These are phyloP conservation scores for Neofusicoccum sp. DNA, from an alignment of 2,329 filamentous ascomycete species.

Conservation along the genomic window DNA sequence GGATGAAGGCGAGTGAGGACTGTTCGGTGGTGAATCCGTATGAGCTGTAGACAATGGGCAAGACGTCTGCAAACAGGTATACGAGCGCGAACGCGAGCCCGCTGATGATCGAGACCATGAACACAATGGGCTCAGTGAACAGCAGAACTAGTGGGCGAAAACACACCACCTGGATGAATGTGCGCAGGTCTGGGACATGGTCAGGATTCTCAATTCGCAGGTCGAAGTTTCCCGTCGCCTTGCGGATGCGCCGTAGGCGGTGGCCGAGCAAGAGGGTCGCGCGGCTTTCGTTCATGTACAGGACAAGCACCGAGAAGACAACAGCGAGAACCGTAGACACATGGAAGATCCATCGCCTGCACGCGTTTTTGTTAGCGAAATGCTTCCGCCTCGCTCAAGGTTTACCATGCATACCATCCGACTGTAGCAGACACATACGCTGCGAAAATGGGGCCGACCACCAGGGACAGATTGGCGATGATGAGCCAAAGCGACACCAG, in stretches of 20 bases:
- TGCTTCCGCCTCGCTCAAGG: not conserved
- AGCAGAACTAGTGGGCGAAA: not conserved
- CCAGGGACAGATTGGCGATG: not conserved
- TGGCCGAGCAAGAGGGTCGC: not conserved
- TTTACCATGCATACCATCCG: not conserved
- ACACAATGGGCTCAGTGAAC: slow-evolving; percentile 7
- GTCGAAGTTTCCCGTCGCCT: not conserved
- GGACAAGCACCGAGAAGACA: not conserved
- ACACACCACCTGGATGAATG: not conserved
- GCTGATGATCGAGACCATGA: not conserved
- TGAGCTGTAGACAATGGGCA: not conserved
- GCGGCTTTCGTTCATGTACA: not conserved
- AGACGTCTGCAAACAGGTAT: slow-evolving; percentile 15
- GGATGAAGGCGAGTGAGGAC: not conserved
- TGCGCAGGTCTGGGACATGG: not conserved
- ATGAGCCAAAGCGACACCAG: not conserved
- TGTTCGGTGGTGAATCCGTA: not conserved
- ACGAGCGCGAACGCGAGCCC: not conserved
- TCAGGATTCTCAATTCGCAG: slow-evolving; percentile 4
- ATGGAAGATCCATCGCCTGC: not conserved
- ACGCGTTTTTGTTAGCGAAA: not conserved
- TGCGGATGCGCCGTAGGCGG: not conserved
- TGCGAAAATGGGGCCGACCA: slow-evolving; percentile 1
- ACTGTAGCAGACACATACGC: not conserved
- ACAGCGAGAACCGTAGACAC: not conserved